These are phyloP conservation scores for Nemania sp. DNA, from an alignment of 2,329 filamentous ascomycete species.

Conservation along the genomic window DNA sequence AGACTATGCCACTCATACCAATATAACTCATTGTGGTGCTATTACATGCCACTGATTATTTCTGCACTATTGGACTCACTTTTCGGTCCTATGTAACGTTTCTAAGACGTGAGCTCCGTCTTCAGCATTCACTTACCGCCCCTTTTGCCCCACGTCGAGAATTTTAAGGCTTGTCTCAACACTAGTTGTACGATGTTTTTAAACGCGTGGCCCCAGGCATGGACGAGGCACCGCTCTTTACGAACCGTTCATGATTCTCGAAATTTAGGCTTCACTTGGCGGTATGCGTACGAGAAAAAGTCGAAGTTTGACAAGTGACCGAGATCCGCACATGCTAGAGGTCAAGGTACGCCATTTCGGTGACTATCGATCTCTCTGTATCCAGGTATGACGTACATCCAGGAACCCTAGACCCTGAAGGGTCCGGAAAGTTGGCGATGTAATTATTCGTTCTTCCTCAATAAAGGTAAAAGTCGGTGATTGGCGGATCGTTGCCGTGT, in stretches of 20 bases:
- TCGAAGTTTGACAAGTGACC: neutral
- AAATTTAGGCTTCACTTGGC: no score
- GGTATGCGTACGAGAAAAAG: neutral
- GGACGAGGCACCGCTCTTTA: neutral
- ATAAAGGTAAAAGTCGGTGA: no score
- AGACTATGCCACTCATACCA: constrained; percentile 1
- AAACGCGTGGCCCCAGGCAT: constrained; percentile 10
- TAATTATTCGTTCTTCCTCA: neutral
- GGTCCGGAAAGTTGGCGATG: no score
- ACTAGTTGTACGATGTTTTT: neutral
- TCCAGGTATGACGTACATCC: neutral
- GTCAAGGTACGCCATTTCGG: constrained; percentile 2
- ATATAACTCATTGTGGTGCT: neutral
- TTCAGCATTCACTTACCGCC: neutral
- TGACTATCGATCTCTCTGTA: neutral
- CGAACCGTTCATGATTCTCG: no score
- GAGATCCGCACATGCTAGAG: constrained; percentile 2
- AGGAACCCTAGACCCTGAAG: neutral
- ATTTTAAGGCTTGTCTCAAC: neutral
- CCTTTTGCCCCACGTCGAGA: neutral
- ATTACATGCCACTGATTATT: neutral
- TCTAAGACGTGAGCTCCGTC: neutral
- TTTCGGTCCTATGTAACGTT: constrained; percentile 9
- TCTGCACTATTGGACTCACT: neutral
- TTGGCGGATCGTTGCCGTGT: neutral